Base-by-base conservation (phyloP, 2,329 filamentous ascomycete genomes). In the Colletotrichum tabaci region DNA sequence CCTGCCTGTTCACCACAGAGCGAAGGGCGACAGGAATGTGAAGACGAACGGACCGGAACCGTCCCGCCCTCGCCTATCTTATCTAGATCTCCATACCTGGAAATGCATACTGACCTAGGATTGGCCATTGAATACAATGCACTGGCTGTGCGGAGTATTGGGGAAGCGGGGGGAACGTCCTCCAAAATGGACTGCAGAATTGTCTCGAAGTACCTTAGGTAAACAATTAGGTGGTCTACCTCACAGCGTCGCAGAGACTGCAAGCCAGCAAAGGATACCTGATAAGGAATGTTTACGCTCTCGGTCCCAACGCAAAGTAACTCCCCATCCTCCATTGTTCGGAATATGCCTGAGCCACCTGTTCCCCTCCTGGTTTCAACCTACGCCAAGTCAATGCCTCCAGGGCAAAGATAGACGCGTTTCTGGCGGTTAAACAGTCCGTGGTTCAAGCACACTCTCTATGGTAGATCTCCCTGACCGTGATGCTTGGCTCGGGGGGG, bases 321-420 rank as follows among this genome's bases (percentile, higher is more conserved):
- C 35, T 35, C 35, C 9, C 35, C 35, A 35, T 10, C 6, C 44
- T 23, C 23, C n/a, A 50, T 18, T 49, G 44, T 30, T 50, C 50
- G 30, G 30, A 38, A 38, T 50, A 40, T 65, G 62, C 38, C 23
- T 65, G 40, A 57, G 50, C 23, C 35, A 60, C 55, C 55, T 61
- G 55, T 50, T 21, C n/a, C 46, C n/a, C 60, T 38, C 30, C 35
- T 13, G 30, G 60, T 61, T 61, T 61, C 60, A 61, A 50, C 46
- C 21, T 61, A 10, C 35, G 47, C 46, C 60, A 62, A 62, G 60
- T 35, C 12, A 50, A 16, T 38, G 38, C n/a, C 16, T 52, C 47
- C 50, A 15, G 60, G 47, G 47, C 47, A 35, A 62, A 50, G 30
- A 12, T 35, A 55, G 35, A 42, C 35, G n/a, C 16, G 35, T 56